Evolutionary conservation across 2,329 filamentous ascomycete genomes (phyloP).

Genomic region (Tolypocladium tundrense): DNA sequence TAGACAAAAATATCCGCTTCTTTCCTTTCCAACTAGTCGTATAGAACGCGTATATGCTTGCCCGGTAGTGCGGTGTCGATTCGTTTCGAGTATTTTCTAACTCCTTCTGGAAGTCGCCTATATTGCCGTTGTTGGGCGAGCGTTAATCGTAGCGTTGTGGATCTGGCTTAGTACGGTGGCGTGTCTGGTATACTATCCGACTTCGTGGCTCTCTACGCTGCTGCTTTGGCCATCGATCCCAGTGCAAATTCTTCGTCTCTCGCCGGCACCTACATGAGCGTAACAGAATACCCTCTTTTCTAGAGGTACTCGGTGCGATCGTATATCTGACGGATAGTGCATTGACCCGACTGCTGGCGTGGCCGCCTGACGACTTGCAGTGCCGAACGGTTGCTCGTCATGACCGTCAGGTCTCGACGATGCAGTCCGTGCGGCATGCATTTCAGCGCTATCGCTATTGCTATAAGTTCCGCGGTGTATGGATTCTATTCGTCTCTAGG

Average conservation of each 20-base stretch:
- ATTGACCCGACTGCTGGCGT: constrained; percentile 6
- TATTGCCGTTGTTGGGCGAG: neutral
- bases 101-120: constrained; percentile 1
- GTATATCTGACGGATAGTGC: constrained; percentile 5
- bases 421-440: constrained; percentile 4
- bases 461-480: constrained; percentile 7
- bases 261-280: constrained; percentile 3
- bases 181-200: neutral
- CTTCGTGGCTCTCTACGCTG: constrained; percentile 1
- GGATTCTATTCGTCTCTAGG: constrained; percentile 7
- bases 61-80: constrained; percentile 4
- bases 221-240: neutral
- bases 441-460: constrained; percentile 4
- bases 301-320: neutral
- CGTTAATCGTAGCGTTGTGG: neutral
- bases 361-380: constrained; percentile 6
- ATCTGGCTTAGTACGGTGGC: neutral
- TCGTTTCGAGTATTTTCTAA: constrained; percentile 5
- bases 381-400: constrained; percentile 5
- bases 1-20: constrained; percentile 3
- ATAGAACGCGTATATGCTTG: constrained; percentile 2
- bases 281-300: constrained; percentile 1
- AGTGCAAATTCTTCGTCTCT: neutral
- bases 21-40: constrained; percentile 1
- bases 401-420: constrained; percentile 3